Evolutionary conservation across 805 yeast species (phyloP), one percentile per base, ranked within the genome.

Genomic region (Soucietia sequanensis): DNA sequence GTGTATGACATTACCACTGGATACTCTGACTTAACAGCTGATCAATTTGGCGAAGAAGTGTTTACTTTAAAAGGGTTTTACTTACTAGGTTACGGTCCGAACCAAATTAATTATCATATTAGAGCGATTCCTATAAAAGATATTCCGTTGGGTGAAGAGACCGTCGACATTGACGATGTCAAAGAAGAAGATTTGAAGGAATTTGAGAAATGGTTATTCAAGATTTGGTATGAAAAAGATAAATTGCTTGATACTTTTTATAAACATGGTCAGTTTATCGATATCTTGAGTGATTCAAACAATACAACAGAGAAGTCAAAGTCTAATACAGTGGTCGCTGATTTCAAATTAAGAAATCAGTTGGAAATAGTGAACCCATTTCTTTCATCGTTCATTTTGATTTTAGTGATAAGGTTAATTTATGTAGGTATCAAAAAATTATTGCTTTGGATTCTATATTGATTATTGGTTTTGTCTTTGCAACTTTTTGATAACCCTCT

Each of bases 1-100:
- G 73, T 93, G 0, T 86, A 88, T 52, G 97, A 93, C 59, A 60
- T 86, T 23, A 87, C 99, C 0, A 71, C 87, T 27, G 96, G 82
- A 1, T 93, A 89, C 58, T 70, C 81, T 4, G 96, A 89, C 9
- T 78, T 86, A 30, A 60, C 55, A 25, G 59, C 75, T 1, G 68
- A 68, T 5, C 80, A 79, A 40, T 83, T 73, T 52, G 96, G 95
- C 2, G 96, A 93, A 56, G 82, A 81, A 44, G 70, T 72, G 22
- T 93, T 75, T 57, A 77, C 88, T 2, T 65, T 93, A 35, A 68
- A 70, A 35, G 67, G 72, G 20, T 75, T 81, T 25, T 88, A 80
- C 51, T 50, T 88, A 6, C 62, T 68, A 33, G 96, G 96, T 1
- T 63, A 71, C 36, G 84, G 87, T 17, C 97, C 99, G 0, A 61